These are phyloP conservation scores for Letharia lupina DNA, from an alignment of 495 filamentous ascomycete genomes.

Conservation along the genomic window DNA sequence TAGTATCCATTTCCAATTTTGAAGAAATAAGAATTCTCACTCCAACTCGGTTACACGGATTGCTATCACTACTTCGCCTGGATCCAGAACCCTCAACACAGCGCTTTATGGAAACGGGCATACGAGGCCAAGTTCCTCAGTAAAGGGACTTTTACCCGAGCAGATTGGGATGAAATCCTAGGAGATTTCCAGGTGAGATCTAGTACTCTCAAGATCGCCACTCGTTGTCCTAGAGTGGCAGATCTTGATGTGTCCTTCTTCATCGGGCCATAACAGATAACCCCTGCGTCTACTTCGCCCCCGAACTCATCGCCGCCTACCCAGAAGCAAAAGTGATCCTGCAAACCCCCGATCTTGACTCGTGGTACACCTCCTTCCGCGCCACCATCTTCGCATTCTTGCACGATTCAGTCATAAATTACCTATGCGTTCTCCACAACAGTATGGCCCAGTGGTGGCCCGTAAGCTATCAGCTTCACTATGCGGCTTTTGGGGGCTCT, in stretches of 20 bases:
- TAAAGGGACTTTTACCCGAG: background rate
- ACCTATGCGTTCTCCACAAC: background rate
- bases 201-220: background rate
- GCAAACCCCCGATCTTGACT: conserved; percentile 32
- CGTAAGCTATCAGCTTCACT: background rate
- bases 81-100: conserved; percentile 6
- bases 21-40: background rate
- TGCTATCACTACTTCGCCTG: conserved; percentile 14
- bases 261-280: conserved; percentile 35
- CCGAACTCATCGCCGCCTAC: conserved; percentile 38
- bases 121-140: conserved; percentile 6
- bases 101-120: background rate
- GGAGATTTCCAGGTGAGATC: background rate
- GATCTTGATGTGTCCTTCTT: background rate
- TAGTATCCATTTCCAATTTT: background rate
- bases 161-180: background rate
- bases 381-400: conserved; percentile 1
- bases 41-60: background rate
- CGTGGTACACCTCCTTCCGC: conserved; percentile 29
- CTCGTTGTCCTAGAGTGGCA: background rate
- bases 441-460: background rate
- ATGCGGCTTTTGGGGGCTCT: background rate
- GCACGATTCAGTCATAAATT: background rate
- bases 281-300: conserved; percentile 31
- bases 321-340: conserved; percentile 41